Base-by-base conservation (phyloP, 306 rosid species). In the Gleditsia sinensis region DNA sequence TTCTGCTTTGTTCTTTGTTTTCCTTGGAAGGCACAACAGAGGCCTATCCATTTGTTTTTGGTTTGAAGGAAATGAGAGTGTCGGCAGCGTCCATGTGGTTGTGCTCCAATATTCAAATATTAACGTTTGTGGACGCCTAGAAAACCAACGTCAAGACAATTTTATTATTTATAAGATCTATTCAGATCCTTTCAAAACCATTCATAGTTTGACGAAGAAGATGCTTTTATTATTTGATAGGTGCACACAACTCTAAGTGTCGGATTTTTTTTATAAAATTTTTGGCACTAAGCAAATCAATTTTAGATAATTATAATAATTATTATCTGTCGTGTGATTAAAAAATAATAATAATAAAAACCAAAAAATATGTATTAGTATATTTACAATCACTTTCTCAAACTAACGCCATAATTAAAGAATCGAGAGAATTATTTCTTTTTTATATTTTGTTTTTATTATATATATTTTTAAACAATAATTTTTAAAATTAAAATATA, bases 71-170 rank as follows among this genome's bases (percentile, higher is more conserved):
- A 51, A 25, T 3, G 12, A 50, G 0, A 54, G 5, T 79, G 83
- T 79, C 78, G 83, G 78, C 62, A 56, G 7, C 24, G 62, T 48
- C 16, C 10, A 4, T 24, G 45, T 10, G 6, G 6, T 2, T 14
- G n/a, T 24, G 20, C 16, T 49, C 27, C 49, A 37, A 60, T 51
- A 30, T 59, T 60, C 49, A 42, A 25, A 69, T 58, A 11, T 34
- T 49, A 7, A 45, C 67, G 27, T 33, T 48, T 48, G 30, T 19
- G 13, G 9, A 6, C 0, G 39, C 7, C n/a, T 43, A 43, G 50
- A 12, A 2, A 16, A 11, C 50, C 50, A 12, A 43, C 7, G 36
- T 14, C 1, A 32, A 28, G 36, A 65, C 50, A 12, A 20, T 21
- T 19, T 21, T 37, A 25, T 25, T 46, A 17, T 12, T 33, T 25